A percentile compares a stretch with the other conserved stretches of the same genome.
These are phyloP conservation scores for Neofusicoccum umdonicola DNA, from an alignment of 2,329 filamentous ascomycete genomes.

Conservation along the genomic window DNA sequence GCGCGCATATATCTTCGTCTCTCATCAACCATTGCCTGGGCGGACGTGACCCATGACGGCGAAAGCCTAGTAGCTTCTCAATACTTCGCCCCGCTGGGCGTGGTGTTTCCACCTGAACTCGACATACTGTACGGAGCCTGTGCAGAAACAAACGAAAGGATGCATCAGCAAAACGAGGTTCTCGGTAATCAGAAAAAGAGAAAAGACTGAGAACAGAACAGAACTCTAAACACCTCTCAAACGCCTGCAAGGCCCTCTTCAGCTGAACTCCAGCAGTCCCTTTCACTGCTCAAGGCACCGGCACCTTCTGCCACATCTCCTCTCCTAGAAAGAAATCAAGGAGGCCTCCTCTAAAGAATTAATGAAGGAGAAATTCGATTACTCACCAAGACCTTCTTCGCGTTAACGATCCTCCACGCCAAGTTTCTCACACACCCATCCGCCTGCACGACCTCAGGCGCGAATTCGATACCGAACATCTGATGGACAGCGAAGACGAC, in stretches of 20 bases:
- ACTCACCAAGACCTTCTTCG: constrained; percentile 88
- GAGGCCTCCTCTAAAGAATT: neutral
- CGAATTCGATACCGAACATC: constrained; percentile 96
- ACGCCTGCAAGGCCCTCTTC: too few species aligned
- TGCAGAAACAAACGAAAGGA: neutral
- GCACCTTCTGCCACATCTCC: neutral
- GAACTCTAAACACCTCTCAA: too few species aligned
- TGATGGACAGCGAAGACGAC: constrained; percentile 93
- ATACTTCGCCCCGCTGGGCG: constrained; percentile 27
- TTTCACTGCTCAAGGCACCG: too few species aligned
- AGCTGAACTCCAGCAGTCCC: neutral
- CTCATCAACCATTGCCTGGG: too few species aligned
- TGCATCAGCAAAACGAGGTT: neutral
- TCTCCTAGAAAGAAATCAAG: neutral
- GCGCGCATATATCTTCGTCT: too few species aligned
- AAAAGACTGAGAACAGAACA: neutral
- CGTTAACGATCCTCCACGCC: constrained; percentile 92
- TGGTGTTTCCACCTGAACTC: constrained; percentile 40
- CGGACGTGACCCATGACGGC: too few species aligned
- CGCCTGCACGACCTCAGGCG: constrained; percentile 84
- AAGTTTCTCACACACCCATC: constrained; percentile 89
- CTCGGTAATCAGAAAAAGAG: neutral
- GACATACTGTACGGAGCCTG: constrained; percentile 52
- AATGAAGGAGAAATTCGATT: neutral
- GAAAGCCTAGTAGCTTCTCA: neutral